Percentiles rank a stretch among this genome's conserved stretches.
phyloP scores from a whole-genome alignment of 2,329 filamentous ascomycete genomes.

The Paracamarosporium sp. region DNA sequence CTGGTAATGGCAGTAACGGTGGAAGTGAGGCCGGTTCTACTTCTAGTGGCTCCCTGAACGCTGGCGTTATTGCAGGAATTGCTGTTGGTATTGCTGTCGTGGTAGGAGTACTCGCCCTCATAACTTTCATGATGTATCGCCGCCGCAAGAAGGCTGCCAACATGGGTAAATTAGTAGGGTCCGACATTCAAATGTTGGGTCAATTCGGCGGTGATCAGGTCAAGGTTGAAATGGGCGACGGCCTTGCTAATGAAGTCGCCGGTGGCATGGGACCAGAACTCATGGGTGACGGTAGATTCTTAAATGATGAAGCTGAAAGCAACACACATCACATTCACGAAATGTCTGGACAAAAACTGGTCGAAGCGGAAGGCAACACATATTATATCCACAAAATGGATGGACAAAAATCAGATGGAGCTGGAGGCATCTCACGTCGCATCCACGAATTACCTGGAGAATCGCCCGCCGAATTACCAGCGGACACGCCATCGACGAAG shows the following conservation, averaged over 20 bases:
- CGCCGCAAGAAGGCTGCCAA: constrained; percentile 16
- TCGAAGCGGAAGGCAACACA: constrained; percentile 12
- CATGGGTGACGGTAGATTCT: constrained; percentile 10
- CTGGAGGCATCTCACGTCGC: too few species aligned
- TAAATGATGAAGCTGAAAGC: too few species aligned
- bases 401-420: too few species aligned
- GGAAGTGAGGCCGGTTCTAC: not conserved
- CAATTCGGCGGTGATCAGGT: constrained; percentile 16
- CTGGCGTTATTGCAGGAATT: constrained; percentile 35
- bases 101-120: not conserved
- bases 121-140: constrained; percentile 22
- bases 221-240: constrained; percentile 23
- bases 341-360: constrained; percentile 20
- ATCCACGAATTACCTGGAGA: too few species aligned
- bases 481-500: too few species aligned
- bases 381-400: constrained; percentile 22
- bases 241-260: constrained; percentile 20
- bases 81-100: constrained; percentile 25
- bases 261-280: constrained; percentile 23
- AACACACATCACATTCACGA: too few species aligned
- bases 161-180: constrained; percentile 19
- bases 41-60: constrained; percentile 13
- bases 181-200: constrained; percentile 5
- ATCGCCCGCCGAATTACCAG: too few species aligned
- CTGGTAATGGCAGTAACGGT: not conserved